Percentiles rank a stretch among this genome's conserved stretches.
These are phyloP conservation scores for Candida namnaoensis DNA, from an alignment of 805 yeast genomes.

Conservation along the genomic window DNA sequence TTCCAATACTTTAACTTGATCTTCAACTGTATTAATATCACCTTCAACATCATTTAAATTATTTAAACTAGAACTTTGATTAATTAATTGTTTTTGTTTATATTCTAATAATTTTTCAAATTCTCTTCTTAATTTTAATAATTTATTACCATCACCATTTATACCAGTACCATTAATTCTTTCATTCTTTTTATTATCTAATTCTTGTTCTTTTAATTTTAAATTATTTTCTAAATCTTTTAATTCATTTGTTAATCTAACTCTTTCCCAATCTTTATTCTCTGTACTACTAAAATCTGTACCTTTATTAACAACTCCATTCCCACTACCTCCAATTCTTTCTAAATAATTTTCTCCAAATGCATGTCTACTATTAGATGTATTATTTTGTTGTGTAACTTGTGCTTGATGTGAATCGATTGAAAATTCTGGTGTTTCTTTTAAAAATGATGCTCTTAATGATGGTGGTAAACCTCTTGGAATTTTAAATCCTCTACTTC, in stretches of 20 bases:
- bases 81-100: conserved; percentile 52
- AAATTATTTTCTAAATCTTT: conserved; percentile 65
- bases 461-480: conserved; percentile 95
- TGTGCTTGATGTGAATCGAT: conserved; percentile 46
- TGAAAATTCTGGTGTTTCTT: conserved; percentile 72
- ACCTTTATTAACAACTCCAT: conserved; percentile 32
- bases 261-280: conserved; percentile 93
- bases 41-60: conserved; percentile 43
- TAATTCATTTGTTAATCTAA: conserved; percentile 70
- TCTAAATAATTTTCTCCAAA: conserved; percentile 49
- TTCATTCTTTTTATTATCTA: conserved; percentile 26
- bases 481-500: conserved; percentile 74
- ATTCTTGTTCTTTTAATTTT: conserved; percentile 42
- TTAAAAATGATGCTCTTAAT: conserved; percentile 83
- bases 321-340: conserved; percentile 41
- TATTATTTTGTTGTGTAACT: conserved; percentile 15
- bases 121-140: conserved; percentile 44
- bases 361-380: conserved; percentile 21
- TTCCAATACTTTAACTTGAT: conserved; percentile 68
- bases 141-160: conserved; percentile 14
- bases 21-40: conserved; percentile 64
- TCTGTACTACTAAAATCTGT: conserved; percentile 61
- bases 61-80: conserved; percentile 18
- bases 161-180: conserved; percentile 15
- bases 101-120: conserved; percentile 75